Conservation (phyloP, 1,284 basidiomycete species). For the Cryptococcus sp. region DNA sequence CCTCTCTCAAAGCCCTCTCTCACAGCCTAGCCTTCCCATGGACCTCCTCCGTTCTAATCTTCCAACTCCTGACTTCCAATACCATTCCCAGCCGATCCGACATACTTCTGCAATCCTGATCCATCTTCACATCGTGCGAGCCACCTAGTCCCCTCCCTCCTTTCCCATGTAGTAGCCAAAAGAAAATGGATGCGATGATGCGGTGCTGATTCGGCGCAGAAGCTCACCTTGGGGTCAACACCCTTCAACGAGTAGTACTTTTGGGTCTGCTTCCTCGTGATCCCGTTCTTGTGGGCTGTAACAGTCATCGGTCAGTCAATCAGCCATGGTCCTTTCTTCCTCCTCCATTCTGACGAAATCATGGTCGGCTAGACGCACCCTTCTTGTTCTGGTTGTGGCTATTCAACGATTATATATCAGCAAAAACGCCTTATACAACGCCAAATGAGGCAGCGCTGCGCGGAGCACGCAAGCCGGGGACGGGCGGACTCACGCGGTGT, state of each 20-base stretch:
- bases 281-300: constrained; percentile 91
- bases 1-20: too few relatives aligned
- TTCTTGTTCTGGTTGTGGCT: constrained; percentile 83
- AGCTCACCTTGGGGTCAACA: constrained; percentile 59
- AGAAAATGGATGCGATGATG: not conserved
- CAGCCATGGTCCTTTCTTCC: constrained; percentile 1
- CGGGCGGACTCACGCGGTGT: constrained; percentile 50
- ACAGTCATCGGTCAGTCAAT: not conserved
- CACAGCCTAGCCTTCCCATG: too few relatives aligned
- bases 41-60: too few relatives aligned
- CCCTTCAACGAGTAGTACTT: constrained; percentile 84
- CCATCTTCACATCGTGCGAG: too few relatives aligned
- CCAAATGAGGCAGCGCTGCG: constrained; percentile 39
- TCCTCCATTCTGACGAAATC: not conserved
- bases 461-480: constrained; percentile 50
- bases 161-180: not conserved
- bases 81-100: too few relatives aligned
- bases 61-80: too few relatives aligned
- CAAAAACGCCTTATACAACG: constrained; percentile 54
- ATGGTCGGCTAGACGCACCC: constrained; percentile 35
- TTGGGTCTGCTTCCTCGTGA: constrained; percentile 76
- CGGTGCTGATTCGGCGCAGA: not conserved
- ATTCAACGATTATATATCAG: too few relatives aligned
- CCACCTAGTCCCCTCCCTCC: not conserved
- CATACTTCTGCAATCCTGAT: too few relatives aligned